These are phyloP conservation scores for Papilionanthe hybrid DNA, from an alignment of 116 monocot genomes.

Conservation along the genomic window DNA sequence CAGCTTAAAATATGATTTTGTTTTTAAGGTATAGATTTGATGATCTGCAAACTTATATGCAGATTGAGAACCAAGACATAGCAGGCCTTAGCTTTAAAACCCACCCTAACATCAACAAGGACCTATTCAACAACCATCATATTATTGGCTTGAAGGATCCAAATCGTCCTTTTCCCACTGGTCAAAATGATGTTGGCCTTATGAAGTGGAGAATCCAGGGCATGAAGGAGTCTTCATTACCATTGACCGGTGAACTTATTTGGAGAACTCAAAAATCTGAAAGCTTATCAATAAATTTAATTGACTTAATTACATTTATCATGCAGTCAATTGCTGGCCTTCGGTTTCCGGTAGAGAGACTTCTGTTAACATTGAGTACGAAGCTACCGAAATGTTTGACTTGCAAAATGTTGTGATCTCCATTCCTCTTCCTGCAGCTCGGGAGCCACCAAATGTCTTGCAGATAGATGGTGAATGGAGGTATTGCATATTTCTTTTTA, in stretches of 20 bases:
- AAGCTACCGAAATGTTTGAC: slow-evolving; percentile 79
- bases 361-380: slow-evolving; percentile 95
- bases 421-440: slow-evolving; percentile 84
- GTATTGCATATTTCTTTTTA: slow-evolving; percentile 22
- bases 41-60: slow-evolving; percentile 9
- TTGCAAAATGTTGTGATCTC: slow-evolving; percentile 83
- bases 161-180: slow-evolving; percentile 85
- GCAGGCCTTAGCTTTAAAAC: slow-evolving; percentile 87
- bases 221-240: slow-evolving; percentile 71
- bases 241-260: slow-evolving; percentile 52
- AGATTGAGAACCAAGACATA: slow-evolving; percentile 78
- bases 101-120: slow-evolving; percentile 96
- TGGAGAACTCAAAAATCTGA: neutral
- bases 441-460: slow-evolving; percentile 73
- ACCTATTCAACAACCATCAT: slow-evolving; percentile 75
- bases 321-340: slow-evolving; percentile 95
- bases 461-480: slow-evolving; percentile 98
- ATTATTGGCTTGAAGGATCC: slow-evolving; percentile 82
- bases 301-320: neutral
- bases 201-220: slow-evolving; percentile 98
- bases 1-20: neutral
- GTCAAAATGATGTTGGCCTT: slow-evolving; percentile 85
- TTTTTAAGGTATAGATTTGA: neutral
- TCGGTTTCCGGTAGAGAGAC: slow-evolving; percentile 92
- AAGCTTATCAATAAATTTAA: neutral